Evolutionary conservation across 2,329 filamentous ascomycete species (phyloP).

Genomic region (Fusarium veterinarium): DNA sequence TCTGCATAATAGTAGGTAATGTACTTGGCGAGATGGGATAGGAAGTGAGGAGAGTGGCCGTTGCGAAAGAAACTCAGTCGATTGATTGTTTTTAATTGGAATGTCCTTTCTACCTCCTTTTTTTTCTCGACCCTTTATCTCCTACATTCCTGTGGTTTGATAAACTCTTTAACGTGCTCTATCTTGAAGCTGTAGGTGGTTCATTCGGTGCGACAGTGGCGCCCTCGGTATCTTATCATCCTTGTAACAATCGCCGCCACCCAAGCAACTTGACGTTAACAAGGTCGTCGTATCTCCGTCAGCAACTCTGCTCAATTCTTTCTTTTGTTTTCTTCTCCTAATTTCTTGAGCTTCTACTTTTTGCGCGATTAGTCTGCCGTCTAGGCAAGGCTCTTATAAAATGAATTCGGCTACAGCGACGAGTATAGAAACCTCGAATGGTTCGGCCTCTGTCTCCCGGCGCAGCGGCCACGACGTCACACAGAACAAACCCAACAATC

Average conservation of each 20-base stretch:
- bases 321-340: background rate
- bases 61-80: slow-evolving; percentile 35
- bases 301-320: slow-evolving; percentile 6
- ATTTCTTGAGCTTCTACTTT: background rate
- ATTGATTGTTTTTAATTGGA: background rate
- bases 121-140: slow-evolving; percentile 14
- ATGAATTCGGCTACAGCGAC: slow-evolving; percentile 58
- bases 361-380: slow-evolving; percentile 24
- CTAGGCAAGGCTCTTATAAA: slow-evolving; percentile 29
- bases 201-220: slow-evolving; percentile 35
- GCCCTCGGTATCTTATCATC: slow-evolving; percentile 29
- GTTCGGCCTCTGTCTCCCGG: slow-evolving; percentile 40
- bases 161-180: slow-evolving; percentile 30
- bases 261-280: slow-evolving; percentile 32
- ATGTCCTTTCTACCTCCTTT: slow-evolving; percentile 21
- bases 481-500: slow-evolving; percentile 40
- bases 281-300: slow-evolving; percentile 15
- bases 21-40: slow-evolving; percentile 30
- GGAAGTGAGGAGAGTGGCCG: slow-evolving; percentile 9
- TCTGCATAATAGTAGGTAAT: slow-evolving; percentile 6
- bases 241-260: slow-evolving; percentile 32
- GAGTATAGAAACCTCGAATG: slow-evolving; percentile 48
- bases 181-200: slow-evolving; percentile 27
- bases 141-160: slow-evolving; percentile 37
- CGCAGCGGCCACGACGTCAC: slow-evolving; percentile 45